Evolutionary conservation across 768 basidiomycete species (phyloP), one percentile per base, ranked within the genome.

Genomic region (Leucogyrophana mollusca): DNA sequence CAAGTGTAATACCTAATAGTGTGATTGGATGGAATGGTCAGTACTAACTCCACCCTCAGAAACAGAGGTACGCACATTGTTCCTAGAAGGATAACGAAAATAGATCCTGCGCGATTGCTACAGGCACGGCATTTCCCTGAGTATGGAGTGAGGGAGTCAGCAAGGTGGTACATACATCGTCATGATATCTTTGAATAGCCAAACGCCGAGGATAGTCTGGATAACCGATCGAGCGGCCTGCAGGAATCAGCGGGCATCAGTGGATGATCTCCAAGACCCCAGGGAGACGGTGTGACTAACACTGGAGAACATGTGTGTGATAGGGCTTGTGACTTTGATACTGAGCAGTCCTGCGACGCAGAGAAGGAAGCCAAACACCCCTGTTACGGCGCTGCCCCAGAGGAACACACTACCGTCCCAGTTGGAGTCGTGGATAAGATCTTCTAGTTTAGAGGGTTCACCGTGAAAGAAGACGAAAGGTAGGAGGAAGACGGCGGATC

Each of bases 281-380:
- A 42, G 33, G 34, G 18, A 44, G 38, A 47, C 37, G 54, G 32
- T n/a, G 23, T 40, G 9, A 73, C 83, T 60, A 56, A 87, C 86
- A 52, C 77, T 85, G 13, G 83, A 83, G 66, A 91, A 87, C 87
- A 90, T 91, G 61, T 90, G 90, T 2, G 87, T 90, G 44, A 92
- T 77, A 4, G 89, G 89, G 46, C 83, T 86, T 13, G 88, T 90
- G 40, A 89, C 79, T 59, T 86, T 86, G 70, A 92, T 88, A 58
- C 85, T 87, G 50, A 92, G 68, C 54, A 90, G 66, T 17, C 86
- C 87, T 1, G 90, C 87, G 33, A 92, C 67, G 53, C 86, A 88
- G 32, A 92, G 80, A 49, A 90, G 61, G 70, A 90, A 92, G 2
- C 89, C 89, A 50, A 89, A 86, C n/a, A 83, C 50, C 14, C 88